Base-by-base conservation (phyloP, 768 basidiomycete species). In the Suillus brevipes region DNA sequence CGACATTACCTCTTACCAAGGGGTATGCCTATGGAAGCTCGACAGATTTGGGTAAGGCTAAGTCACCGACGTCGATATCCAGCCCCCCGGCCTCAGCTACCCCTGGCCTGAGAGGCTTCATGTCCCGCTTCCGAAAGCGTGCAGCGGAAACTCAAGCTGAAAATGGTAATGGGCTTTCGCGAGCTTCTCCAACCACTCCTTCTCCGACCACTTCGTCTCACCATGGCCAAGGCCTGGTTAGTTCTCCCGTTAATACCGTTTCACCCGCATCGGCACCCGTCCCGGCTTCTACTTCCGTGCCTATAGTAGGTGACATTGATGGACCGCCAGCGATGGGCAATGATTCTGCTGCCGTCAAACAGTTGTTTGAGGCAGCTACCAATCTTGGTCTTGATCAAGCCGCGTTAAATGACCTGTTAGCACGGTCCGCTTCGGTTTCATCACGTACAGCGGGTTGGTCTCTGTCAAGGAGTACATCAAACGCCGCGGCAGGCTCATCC, bases 21-120 rank as follows among this genome's bases (percentile, higher is more conserved):
- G 61, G 60, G 10, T 70, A 75, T 6, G 67, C 67, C 8, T 58
- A 69, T n/a, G 69, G 74, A 4, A 75, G 75, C 60, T 69, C 86
- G 9, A 82, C 81, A 4, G 89, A 91, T 58, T 69, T 79, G 20
- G 78, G 76, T 28, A 81, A 85, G 68, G 82, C 84, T 65, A 89
- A 87, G 72, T 81, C 84, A 4, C 76, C 85, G 23, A 75, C 84
- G 36, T 76, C 85, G 2, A 74, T 85, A 37, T 76, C 85, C 3
- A 86, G 84, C 65, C 89, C 89, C n/a, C 87, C 89, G 68, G 85
- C 90, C 4, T 87, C 89, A 25, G 85, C 89, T 34, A 82, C 87
- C 23, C 92, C 92, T 40, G 89, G 91, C 25, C 71, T 94, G 31
- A 91, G 87, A 74, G 89, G 91, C 16, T 89, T 94, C 75, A 92